These are phyloP conservation scores for Setaria italica DNA, from an alignment of 202 grass and related monocot genomes.

Conservation along the genomic window DNA sequence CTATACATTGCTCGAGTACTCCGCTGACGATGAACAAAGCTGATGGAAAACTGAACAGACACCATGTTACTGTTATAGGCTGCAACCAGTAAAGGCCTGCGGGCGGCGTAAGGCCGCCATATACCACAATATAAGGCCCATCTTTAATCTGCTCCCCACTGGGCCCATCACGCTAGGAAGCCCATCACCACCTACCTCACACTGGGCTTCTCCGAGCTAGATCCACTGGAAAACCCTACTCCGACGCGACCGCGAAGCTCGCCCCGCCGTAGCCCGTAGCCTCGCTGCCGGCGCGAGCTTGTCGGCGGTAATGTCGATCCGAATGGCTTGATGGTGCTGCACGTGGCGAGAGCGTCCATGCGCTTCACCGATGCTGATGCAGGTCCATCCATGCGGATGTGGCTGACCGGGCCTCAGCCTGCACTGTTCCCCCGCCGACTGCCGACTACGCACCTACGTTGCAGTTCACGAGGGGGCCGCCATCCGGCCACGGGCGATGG, in stretches of 20 bases:
- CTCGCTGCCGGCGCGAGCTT: background rate
- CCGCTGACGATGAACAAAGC: no score
- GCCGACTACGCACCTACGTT: background rate
- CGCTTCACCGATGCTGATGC: background rate
- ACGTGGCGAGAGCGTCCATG: background rate
- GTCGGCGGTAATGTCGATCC: background rate
- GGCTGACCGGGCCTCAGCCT: background rate
- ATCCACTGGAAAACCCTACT: background rate
- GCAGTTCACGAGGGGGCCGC: background rate
- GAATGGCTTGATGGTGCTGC: background rate
- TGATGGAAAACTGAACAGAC: no score
- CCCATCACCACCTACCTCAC: background rate
- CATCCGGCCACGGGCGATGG: background rate
- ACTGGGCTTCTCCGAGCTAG: background rate
- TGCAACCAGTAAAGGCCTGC: no score
- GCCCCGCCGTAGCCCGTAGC: background rate
- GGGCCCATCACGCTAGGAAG: background rate
- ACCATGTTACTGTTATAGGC: no score
- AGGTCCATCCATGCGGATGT: background rate
- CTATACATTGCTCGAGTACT: no score
- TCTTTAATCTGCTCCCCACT: background rate
- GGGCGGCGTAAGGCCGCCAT: background rate
- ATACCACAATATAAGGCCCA: background rate
- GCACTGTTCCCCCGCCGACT: background rate
- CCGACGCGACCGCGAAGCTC: background rate